A percentile compares a stretch with the other conserved stretches of the same genome.
Evolutionary conservation across 345 rosid genomes (phyloP).

Genomic region (Geranium brycei): DNA sequence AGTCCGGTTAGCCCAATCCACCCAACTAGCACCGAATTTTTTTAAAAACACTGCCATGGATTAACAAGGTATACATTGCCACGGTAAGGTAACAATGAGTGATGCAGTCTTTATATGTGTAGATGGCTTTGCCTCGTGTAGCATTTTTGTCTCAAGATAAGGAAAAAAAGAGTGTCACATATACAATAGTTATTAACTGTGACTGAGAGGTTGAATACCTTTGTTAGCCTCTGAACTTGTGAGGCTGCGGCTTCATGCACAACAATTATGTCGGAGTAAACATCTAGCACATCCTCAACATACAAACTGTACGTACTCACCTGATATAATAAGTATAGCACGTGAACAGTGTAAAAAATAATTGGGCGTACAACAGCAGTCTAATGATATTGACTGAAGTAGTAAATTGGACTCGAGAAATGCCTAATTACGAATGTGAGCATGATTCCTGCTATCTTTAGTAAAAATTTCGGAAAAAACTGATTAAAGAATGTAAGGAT

Average conservation of each 20-base stretch:
- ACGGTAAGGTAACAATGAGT: too few species aligned
- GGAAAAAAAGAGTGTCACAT: not conserved
- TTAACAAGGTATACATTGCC: too few species aligned
- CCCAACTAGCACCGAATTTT: too few species aligned
- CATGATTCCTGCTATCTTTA: not conserved
- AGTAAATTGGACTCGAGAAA: not conserved
- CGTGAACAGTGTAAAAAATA: not conserved
- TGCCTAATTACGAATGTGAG: too few species aligned
- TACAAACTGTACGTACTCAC: constrained; percentile 71
- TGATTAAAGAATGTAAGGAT: constrained; percentile 3
- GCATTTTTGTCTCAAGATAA: not conserved
- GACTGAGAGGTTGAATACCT: constrained; percentile 26
- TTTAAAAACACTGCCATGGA: too few species aligned
- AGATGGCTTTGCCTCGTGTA: not conserved
- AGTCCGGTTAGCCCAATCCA: too few species aligned
- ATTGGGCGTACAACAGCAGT: not conserved
- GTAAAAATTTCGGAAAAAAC: not conserved
- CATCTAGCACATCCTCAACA: constrained; percentile 65
- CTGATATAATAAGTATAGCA: constrained; percentile 25
- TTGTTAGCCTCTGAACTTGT: constrained; percentile 63
- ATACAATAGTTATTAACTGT: not conserved
- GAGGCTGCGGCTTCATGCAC: constrained; percentile 68
- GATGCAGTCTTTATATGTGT: not conserved
- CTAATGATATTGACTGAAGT: not conserved
- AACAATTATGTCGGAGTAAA: constrained; percentile 49